These are phyloP conservation scores for Globisporangium iwayamae DNA, from an alignment of 352 stramenopile genomes.

Conservation along the genomic window DNA sequence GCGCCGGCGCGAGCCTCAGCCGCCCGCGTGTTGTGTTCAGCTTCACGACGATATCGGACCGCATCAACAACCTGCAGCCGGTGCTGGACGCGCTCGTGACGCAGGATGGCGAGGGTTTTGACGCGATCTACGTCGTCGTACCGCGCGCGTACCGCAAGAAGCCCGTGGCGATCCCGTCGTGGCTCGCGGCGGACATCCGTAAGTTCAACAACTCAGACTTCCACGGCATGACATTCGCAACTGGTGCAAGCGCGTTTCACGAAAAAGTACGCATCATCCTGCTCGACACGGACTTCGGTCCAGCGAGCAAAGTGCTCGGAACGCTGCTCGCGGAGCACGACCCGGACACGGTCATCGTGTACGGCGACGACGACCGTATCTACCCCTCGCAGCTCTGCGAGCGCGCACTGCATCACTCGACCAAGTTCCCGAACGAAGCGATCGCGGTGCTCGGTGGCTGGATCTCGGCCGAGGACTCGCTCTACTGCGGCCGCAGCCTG, in stretches of 20 bases:
- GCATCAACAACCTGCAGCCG: constrained; percentile 32
- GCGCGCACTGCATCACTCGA: constrained; percentile 37
- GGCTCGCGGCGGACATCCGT: constrained; percentile 25
- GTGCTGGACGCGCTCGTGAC: constrained; percentile 37
- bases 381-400: constrained; percentile 39
- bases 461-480: constrained; percentile 41
- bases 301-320: constrained; percentile 49
- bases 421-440: constrained; percentile 43
- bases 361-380: constrained; percentile 47
- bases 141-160: constrained; percentile 34
- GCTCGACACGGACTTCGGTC: constrained; percentile 51
- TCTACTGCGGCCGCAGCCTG: constrained; percentile 52
- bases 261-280: constrained; percentile 30
- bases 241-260: constrained; percentile 32
- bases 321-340: constrained; percentile 49
- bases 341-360: constrained; percentile 57
- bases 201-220: constrained; percentile 25
- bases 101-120: constrained; percentile 39
- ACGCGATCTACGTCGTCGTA: constrained; percentile 46
- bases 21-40: constrained; percentile 50
- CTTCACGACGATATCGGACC: constrained; percentile 43
- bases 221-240: constrained; percentile 31
- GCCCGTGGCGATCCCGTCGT: constrained; percentile 35
- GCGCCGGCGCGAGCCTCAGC: constrained; percentile 19
- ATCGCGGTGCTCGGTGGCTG: constrained; percentile 47